Evolutionary conservation across 345 rosid species (phyloP), one percentile per base, ranked within the genome.

Genomic region (Eucalyptus marginata): DNA sequence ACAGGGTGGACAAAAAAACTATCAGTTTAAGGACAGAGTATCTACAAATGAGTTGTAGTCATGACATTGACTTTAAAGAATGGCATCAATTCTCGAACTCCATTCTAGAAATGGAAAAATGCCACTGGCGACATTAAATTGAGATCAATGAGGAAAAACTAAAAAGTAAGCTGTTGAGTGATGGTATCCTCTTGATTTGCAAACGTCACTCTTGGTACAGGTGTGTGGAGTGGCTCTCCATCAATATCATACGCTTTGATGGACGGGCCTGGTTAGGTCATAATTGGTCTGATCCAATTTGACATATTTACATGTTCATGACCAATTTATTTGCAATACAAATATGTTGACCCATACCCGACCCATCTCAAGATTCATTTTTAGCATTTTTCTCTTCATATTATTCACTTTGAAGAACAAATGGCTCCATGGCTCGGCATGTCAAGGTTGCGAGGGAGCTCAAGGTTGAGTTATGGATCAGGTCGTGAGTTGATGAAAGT

Each of bases 141-240:
- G 80, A 68, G 44, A 10, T 9, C 80, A 33, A 33, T 7, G 27
- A 86, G 59, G 46, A 49, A 50, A 52, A 36, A 36, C 64, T n/a
- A 31, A 49, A 86, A 86, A 40, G 46, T 17, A 24, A 49, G 93
- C 88, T 94, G 98, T 66, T 94, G 89, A 11, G 93, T 88, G 88
- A 96, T 50, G 86, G 51, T 90, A 76, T 96, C 97, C 90, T 96
- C 98, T 91, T 97, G 99, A 90, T 94, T 94, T 59, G 93, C 91
- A 20, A 94, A 87, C 8, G 97, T 93, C 62, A 91, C 1, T 40
- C 98, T 91, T 56, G 95, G 95, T 68, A 89, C 91, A 36, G 93
- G 93, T 7, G 95, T 93, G 90, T 90, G 94, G 29, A 91, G 90
- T 47, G 94, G 93, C 86, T 93, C 94, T 51, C 92, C 93, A 7